A percentile compares a stretch with the other conserved stretches of the same genome.
Evolutionary conservation across 345 rosid genomes (phyloP).

Genomic region (Tarenaya hassleriana): DNA sequence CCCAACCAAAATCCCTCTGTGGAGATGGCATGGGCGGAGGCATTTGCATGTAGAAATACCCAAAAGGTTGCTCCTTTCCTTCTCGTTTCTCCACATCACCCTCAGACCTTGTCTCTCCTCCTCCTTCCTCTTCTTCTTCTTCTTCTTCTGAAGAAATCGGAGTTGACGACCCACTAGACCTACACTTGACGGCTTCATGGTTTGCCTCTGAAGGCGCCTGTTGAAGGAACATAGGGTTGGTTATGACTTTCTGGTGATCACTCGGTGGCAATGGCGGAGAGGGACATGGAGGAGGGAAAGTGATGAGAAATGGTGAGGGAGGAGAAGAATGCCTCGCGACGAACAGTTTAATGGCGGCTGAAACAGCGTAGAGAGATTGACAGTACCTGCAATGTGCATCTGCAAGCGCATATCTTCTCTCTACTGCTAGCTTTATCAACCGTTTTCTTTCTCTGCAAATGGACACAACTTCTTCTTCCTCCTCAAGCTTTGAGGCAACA

Average conservation of each 20-base stretch:
- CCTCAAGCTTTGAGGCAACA: conserved; percentile 29
- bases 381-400: conserved; percentile 38
- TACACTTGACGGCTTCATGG: conserved; percentile 16
- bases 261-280: neutral
- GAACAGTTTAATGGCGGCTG: conserved; percentile 36
- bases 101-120: neutral
- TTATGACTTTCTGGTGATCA: conserved; percentile 2
- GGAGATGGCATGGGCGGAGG: conserved; percentile 34
- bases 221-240: conserved; percentile 20
- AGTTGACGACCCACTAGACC: conserved; percentile 14
- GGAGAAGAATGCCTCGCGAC: conserved; percentile 33
- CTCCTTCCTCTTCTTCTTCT: neutral
- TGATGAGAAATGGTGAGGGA: conserved; percentile 34
- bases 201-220: conserved; percentile 21
- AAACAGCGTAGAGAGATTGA: conserved; percentile 34
- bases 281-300: conserved; percentile 24
- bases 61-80: conserved; percentile 14
- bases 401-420: conserved; percentile 34
- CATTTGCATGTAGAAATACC: conserved; percentile 59
- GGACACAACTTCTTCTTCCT: conserved; percentile 27
- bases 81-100: neutral
- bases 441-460: conserved; percentile 37
- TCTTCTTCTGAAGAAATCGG: neutral
- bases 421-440: conserved; percentile 31
- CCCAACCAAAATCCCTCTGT: conserved; percentile 29